Percentiles rank a stretch among this genome's conserved stretches.
These are phyloP conservation scores for Starmerella floricola DNA, from an alignment of 805 yeast genomes.

Conservation along the genomic window DNA sequence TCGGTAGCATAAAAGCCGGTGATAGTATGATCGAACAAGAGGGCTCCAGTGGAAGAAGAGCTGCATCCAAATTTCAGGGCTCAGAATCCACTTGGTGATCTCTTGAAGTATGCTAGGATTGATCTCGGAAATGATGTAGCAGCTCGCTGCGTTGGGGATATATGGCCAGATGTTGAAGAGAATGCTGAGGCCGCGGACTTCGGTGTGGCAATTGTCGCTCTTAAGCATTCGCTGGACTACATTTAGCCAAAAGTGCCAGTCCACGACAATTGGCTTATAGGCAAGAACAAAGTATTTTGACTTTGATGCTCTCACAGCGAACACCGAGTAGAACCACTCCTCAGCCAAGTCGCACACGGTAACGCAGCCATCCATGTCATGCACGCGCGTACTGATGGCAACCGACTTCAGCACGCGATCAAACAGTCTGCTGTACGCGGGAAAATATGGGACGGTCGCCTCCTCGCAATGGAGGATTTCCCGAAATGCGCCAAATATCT, in stretches of 20 bases:
- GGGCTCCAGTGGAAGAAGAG: conserved; percentile 74
- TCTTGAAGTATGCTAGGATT: conserved; percentile 37
- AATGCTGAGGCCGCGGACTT: conserved; percentile 51
- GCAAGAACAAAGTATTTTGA: neutral
- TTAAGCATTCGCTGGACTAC: conserved; percentile 47
- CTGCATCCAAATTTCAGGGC: conserved; percentile 39
- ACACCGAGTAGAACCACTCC: conserved; percentile 29
- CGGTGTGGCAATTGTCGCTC: conserved; percentile 49
- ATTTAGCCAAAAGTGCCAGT: conserved; percentile 71
- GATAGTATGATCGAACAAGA: conserved; percentile 55
- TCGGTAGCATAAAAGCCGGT: conserved; percentile 58
- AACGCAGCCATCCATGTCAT: conserved; percentile 31
- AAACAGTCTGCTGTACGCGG: conserved; percentile 27
- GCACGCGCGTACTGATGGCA: conserved; percentile 27
- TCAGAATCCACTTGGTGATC: conserved; percentile 44
- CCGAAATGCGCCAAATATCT: conserved; percentile 27
- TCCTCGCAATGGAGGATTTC: conserved; percentile 32
- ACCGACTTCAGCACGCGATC: conserved; percentile 31
- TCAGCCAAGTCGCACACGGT: conserved; percentile 33
- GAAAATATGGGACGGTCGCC: conserved; percentile 25
- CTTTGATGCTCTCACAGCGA: conserved; percentile 8
- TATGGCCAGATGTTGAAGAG: conserved; percentile 65
- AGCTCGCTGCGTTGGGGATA: conserved; percentile 28
- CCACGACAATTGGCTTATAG: conserved; percentile 29
- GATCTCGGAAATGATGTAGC: neutral